Percentiles rank a stretch among this genome's conserved stretches.
phyloP scores from a whole-genome alignment of 495 filamentous ascomycete genomes.

The Tirmania nivea region DNA sequence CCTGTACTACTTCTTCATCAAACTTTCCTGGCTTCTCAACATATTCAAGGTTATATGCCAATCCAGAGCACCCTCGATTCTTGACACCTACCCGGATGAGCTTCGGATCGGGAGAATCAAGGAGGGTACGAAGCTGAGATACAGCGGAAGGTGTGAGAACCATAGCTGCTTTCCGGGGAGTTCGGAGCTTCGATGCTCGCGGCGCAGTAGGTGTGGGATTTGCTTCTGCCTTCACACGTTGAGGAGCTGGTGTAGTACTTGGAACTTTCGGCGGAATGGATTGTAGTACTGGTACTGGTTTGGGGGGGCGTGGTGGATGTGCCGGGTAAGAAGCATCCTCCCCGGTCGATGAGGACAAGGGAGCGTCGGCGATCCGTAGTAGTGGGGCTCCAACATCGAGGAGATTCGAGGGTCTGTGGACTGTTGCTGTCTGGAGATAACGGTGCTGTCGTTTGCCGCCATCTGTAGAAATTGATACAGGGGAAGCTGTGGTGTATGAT shows the following conservation, averaged over 20 bases:
- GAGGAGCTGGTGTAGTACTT: neutral
- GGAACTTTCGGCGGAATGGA: neutral
- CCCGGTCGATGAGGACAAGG: neutral
- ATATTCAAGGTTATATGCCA: constrained; percentile 90
- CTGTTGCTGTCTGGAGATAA: neutral
- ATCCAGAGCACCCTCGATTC: constrained; percentile 84
- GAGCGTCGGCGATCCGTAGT: neutral
- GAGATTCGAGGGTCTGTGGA: neutral
- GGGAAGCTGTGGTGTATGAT: neutral
- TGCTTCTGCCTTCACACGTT: neutral
- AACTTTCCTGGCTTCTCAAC: constrained; percentile 73
- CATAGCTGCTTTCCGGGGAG: constrained; percentile 72
- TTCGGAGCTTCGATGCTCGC: constrained; percentile 34
- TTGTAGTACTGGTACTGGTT: neutral
- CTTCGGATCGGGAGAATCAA: constrained; percentile 68
- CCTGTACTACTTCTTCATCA: constrained; percentile 85
- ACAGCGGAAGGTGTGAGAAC: constrained; percentile 60
- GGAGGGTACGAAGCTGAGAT: constrained; percentile 46
- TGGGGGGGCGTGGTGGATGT: neutral
- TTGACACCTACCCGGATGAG: constrained; percentile 84
- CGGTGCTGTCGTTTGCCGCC: neutral
- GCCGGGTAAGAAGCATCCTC: neutral
- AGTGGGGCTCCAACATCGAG: neutral
- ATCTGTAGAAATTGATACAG: neutral
- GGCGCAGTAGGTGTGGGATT: neutral